These are phyloP conservation scores for Trichopus zeylanicus DNA, from an alignment of 116 monocot genomes.

Conservation along the genomic window DNA sequence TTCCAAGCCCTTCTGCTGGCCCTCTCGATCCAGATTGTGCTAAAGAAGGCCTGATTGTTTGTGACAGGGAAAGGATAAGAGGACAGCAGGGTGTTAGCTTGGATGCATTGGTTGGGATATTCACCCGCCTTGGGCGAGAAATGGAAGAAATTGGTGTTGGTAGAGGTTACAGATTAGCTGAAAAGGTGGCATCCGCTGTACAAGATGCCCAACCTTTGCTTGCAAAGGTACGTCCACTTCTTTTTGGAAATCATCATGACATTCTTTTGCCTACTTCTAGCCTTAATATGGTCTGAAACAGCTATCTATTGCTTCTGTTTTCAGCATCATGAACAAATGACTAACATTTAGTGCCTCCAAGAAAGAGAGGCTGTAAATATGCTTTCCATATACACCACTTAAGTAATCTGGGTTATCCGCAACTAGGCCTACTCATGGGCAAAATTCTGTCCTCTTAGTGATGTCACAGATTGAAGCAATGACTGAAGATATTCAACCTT, in stretches of 20 bases:
- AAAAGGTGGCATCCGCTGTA: conserved; percentile 66
- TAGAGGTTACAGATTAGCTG: conserved; percentile 69
- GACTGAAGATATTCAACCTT: conserved; percentile 71
- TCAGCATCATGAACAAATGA: too few species aligned
- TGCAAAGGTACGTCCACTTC: conserved; percentile 39
- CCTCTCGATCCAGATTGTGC: conserved; percentile 65
- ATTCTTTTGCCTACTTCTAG: too few species aligned
- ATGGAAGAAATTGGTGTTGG: conserved; percentile 75
- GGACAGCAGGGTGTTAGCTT: conserved; percentile 87
- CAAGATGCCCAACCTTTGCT: conserved; percentile 91
- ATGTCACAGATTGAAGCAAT: conserved; percentile 77
- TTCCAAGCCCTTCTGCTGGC: conserved; percentile 63
- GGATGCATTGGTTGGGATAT: conserved; percentile 87
- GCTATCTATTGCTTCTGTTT: background rate
- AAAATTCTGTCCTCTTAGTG: conserved; percentile 10
- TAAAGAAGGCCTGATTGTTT: conserved; percentile 82
- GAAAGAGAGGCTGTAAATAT: too few species aligned
- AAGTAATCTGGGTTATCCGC: background rate
- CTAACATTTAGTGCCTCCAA: too few species aligned
- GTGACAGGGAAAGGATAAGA: conserved; percentile 70
- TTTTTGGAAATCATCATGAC: background rate
- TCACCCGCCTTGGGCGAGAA: conserved; percentile 81
- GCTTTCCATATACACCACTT: too few species aligned
- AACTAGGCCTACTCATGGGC: background rate
- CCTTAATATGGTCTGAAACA: too few species aligned